These are phyloP conservation scores for Stagonosporopsis vannaccii DNA, from an alignment of 2,329 filamentous ascomycete species.

Conservation along the genomic window DNA sequence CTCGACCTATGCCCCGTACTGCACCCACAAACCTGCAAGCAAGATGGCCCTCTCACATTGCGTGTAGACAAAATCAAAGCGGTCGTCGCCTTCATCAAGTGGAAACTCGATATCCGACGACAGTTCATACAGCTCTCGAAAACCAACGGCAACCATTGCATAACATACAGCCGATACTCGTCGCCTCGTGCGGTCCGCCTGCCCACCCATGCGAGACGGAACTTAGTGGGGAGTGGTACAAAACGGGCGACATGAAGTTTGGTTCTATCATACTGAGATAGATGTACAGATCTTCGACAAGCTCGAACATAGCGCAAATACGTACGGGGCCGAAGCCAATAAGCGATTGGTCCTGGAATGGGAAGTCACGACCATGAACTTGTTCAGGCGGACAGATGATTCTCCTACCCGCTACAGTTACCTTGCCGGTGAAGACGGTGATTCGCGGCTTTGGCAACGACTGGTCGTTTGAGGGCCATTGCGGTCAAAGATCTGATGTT, in stretches of 20 bases:
- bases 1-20: not conserved
- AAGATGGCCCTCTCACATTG: not conserved
- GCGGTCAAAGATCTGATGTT: not conserved
- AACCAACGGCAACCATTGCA: not conserved
- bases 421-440: not conserved
- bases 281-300: not conserved
- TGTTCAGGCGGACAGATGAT: not conserved
- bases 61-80: constrained; percentile 1
- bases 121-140: not conserved
- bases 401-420: not conserved
- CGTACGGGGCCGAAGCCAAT: not conserved
- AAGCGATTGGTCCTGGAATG: not conserved
- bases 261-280: not conserved
- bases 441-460: not conserved
- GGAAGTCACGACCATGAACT: not conserved
- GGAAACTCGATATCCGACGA: not conserved
- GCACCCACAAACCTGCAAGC: not conserved
- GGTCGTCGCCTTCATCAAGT: not conserved
- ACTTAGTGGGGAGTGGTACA: not conserved
- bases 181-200: not conserved
- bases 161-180: not conserved
- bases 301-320: not conserved
- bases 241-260: not conserved
- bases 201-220: not conserved
- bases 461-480: not conserved